Percentiles rank a stretch among this genome's conserved stretches.
These are phyloP conservation scores for Lophiostoma macrostomum DNA, from an alignment of 495 filamentous ascomycete genomes.

Conservation along the genomic window DNA sequence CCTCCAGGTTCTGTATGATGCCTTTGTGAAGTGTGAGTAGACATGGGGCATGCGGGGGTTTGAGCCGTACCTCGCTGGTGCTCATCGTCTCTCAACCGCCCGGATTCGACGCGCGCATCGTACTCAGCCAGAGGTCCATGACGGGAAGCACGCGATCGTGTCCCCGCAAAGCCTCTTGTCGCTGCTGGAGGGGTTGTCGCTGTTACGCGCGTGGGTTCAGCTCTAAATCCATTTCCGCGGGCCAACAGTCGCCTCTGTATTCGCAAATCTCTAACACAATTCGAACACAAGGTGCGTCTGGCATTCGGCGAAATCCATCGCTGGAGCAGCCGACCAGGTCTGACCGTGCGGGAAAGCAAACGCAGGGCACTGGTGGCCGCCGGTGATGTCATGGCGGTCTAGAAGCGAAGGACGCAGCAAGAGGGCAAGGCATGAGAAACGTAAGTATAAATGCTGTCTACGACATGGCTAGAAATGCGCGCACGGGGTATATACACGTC, in stretches of 20 bases:
- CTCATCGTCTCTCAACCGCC: slow-evolving; percentile 75
- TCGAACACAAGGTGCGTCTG: slow-evolving; percentile 25
- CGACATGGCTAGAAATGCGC: slow-evolving; percentile 5
- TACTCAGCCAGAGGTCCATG: slow-evolving; percentile 89
- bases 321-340: background rate
- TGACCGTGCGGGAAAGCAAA: slow-evolving; percentile 4
- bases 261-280: slow-evolving; percentile 21
- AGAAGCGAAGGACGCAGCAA: background rate
- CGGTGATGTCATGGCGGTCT: slow-evolving; percentile 23
- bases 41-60: background rate
- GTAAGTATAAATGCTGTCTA: background rate
- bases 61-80: slow-evolving; percentile 73
- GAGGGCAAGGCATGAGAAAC: background rate
- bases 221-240: background rate
- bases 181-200: background rate
- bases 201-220: background rate
- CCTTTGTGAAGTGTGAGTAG: slow-evolving; percentile 45
- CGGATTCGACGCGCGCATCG: slow-evolving; percentile 68
- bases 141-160: too few species aligned
- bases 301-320: background rate
- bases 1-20: slow-evolving; percentile 83
- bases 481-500: too few species aligned
- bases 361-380: slow-evolving; percentile 15
- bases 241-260: background rate
- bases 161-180: slow-evolving; percentile 23